A percentile compares a stretch with the other conserved stretches of the same genome.
Evolutionary conservation across 306 rosid genomes (phyloP).

Genomic region (Sindora glabra): DNA sequence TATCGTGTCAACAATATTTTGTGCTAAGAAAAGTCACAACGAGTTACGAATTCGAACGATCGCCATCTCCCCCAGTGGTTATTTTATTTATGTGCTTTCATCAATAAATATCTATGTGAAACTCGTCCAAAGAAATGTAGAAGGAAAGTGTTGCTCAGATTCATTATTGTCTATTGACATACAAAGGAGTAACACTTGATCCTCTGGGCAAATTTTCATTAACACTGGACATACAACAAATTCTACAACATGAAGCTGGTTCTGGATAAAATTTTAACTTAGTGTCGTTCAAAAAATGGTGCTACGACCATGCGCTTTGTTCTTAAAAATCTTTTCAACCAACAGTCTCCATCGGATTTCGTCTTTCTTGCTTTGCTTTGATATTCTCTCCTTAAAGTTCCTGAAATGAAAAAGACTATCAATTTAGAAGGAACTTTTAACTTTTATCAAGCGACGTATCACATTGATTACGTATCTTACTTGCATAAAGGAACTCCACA

Average conservation of each 20-base stretch:
- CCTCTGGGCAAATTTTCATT: not conserved
- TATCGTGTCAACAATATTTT: too few species aligned
- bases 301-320: conserved; percentile 50
- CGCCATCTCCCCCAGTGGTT: too few species aligned
- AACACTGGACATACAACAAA: not conserved
- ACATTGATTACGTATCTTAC: conserved; percentile 17
- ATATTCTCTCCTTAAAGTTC: conserved; percentile 56
- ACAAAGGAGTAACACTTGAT: not conserved
- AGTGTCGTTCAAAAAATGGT: conserved; percentile 33
- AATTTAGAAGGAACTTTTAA: not conserved
- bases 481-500: conserved; percentile 89
- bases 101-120: too few species aligned
- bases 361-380: conserved; percentile 73
- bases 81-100: too few species aligned
- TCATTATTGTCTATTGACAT: not conserved
- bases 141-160: conserved; percentile 15
- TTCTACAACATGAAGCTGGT: conserved; percentile 17
- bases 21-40: too few species aligned
- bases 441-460: not conserved
- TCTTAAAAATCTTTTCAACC: conserved; percentile 59
- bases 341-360: conserved; percentile 73
- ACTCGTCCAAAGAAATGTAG: too few species aligned
- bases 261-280: not conserved
- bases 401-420: conserved; percentile 40
- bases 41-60: too few species aligned